These are phyloP conservation scores for Litchi chinensis DNA, from an alignment of 345 rosid species.

Conservation along the genomic window DNA sequence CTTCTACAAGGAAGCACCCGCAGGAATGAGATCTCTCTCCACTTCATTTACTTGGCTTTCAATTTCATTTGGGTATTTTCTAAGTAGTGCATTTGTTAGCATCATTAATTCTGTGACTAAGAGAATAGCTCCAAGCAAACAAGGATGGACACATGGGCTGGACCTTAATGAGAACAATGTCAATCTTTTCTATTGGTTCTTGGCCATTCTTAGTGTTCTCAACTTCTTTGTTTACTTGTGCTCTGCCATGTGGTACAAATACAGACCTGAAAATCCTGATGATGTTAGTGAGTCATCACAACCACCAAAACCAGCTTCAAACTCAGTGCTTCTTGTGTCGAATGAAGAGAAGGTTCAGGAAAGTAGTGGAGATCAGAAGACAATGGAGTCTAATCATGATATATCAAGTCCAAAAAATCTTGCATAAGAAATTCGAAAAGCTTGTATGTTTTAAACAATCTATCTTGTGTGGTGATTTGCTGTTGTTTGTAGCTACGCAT, in stretches of 20 bases:
- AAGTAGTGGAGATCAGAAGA: neutral
- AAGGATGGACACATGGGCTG: constrained; percentile 45
- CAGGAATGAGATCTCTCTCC: constrained; percentile 45
- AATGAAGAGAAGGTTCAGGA: neutral
- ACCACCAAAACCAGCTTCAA: neutral
- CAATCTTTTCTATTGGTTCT: constrained; percentile 50
- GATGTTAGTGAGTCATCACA: neutral
- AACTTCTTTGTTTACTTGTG: constrained; percentile 36
- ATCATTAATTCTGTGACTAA: constrained; percentile 36
- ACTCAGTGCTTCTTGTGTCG: neutral
- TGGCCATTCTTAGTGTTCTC: constrained; percentile 41
- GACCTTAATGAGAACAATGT: constrained; percentile 39
- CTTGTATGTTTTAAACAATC: neutral
- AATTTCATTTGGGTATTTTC: constrained; percentile 42
- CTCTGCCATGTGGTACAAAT: constrained; percentile 53
- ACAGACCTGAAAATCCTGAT: constrained; percentile 29
- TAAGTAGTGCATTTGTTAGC: constrained; percentile 37
- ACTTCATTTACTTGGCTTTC: constrained; percentile 48
- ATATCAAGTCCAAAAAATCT: no score
- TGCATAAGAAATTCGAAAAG: neutral
- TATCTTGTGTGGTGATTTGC: neutral
- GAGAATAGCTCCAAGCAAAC: constrained; percentile 32
- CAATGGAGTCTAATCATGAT: neutral
- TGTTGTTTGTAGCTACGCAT: neutral
- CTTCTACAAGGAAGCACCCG: constrained; percentile 49